Evolutionary conservation across 164 flowering plant genomes (phyloP), one percentile per base, ranked within the genome.

Genomic region (Annona squamosa): DNA sequence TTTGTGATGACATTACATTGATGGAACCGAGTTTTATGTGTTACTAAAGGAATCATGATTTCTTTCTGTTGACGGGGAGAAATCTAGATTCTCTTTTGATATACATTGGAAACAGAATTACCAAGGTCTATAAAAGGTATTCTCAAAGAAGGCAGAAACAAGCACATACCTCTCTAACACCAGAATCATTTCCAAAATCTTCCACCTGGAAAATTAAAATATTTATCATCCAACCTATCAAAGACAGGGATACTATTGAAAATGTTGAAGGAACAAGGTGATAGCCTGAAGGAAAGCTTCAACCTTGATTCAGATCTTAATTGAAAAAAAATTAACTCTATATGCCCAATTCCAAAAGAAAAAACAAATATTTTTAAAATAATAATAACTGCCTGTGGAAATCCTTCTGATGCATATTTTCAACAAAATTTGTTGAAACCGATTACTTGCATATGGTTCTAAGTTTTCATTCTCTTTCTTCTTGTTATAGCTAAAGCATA

Each of bases 111-210:
- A 64, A 43, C 42, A 52, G 45, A 48, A 17, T 47, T 7, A 42
- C 13, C 10, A 10, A 37, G 62, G 3, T 63, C 12, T 69, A 9
- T 44, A 48, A 41, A 68, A 61, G 47, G 41, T 4, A 10, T 18
- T 46, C 41, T 61, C 3, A 69, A 18, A 48, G 17, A 42, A 47
- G 12, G 12, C 48, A 26, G 57, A 26, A 46, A 68, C 37, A 69
- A 72, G 65, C 46, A 43, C 4, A 47, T 90, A 91, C 98, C 99
- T 94, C 99, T 85, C 86, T 86, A 74, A 86, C 64, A 69, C 73
- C 64, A 46, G 88, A 82, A 71, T 70, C 76, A 65, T 74, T 81
- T 57, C 79, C 88, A 59, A 62, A 75, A 71, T 71, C 76, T 26
- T 67, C 82, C 4, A 77, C 93, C 99, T 94, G 90, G 47, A 85